Evolutionary conservation across 345 rosid species (phyloP), one percentile per base, ranked within the genome.

Genomic region (Anastatica hierochuntica): DNA sequence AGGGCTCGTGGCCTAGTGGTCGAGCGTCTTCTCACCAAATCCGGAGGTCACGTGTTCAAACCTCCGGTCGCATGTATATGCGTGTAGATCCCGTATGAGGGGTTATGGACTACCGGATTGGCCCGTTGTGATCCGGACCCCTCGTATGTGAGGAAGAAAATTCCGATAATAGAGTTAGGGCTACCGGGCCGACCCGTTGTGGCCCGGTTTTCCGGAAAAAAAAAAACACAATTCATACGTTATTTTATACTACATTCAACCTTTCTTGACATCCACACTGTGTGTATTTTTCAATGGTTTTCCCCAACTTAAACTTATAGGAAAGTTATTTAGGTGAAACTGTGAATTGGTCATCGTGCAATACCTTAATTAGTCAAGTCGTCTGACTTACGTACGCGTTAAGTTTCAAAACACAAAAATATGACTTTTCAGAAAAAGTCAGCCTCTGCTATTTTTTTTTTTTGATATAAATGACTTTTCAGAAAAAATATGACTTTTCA

Each of bases 331-430:
- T 40, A 40, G 44, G 52, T 64, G 50, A 49, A 56, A 48, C 51
- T 64, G 57, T 64, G 63, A 56, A 56, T 33, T 41, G 63, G 69
- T 48, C 62, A 6, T 54, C 15, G 3, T 8, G 13, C 24, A n/a
- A n/a, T 40, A 46, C 50, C 30, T 40, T 19, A 14, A 12, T 12
- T 40, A 33, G 63, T 64, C 69, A 64, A 42, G 11, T 14, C 5
- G 6, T 10, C n/a, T n/a, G 16, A 56, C 38, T 41, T 56, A 10
- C 69, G 62, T n/a, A n/a, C n/a, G n/a, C 69, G 52, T 64, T 21
- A 48, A 31, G 14, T 20, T 47, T 54, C 26, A 46, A 55, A 39
- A 8, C 19, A 38, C 62, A 52, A 15, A 13, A 17, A 41, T n/a
- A n/a, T 3, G 51, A 64, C 57, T 49, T 56, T 34, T 56, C 51